phyloP scores from a whole-genome alignment of 2,329 filamentous ascomycete genomes.

The Fusarium nygamai region DNA sequence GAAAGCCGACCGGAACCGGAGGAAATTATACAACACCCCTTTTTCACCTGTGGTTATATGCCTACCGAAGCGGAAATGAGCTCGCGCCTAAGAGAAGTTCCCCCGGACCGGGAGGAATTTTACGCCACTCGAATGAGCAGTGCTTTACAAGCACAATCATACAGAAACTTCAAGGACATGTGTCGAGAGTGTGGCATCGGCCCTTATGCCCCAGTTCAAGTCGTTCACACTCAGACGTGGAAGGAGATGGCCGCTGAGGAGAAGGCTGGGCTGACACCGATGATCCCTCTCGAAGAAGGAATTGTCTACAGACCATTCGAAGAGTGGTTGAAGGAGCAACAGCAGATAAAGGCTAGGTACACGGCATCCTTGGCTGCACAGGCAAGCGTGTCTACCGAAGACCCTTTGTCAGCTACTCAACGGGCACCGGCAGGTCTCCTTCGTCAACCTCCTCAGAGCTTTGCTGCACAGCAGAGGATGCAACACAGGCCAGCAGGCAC shows the following conservation, averaged over 20 bases:
- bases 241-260: slow-evolving; percentile 75
- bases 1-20: slow-evolving; percentile 80
- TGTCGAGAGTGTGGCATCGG: slow-evolving; percentile 69
- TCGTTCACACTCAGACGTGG: slow-evolving; percentile 67
- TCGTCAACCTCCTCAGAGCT: slow-evolving; percentile 69
- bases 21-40: slow-evolving; percentile 79
- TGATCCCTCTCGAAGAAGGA: slow-evolving; percentile 69
- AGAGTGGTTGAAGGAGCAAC: slow-evolving; percentile 66
- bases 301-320: slow-evolving; percentile 73
- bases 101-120: slow-evolving; percentile 68
- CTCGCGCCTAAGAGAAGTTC: slow-evolving; percentile 63
- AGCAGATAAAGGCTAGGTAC: slow-evolving; percentile 49
- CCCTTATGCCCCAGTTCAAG: slow-evolving; percentile 59
- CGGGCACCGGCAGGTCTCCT: slow-evolving; percentile 56
- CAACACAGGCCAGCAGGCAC: slow-evolving; percentile 58
- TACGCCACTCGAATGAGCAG: slow-evolving; percentile 60
- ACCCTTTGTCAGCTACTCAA: slow-evolving; percentile 48
- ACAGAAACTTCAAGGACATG: slow-evolving; percentile 64
- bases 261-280: slow-evolving; percentile 70
- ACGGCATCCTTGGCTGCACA: slow-evolving; percentile 45
- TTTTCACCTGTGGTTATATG: slow-evolving; percentile 81
- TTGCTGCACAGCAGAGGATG: slow-evolving; percentile 72
- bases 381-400: slow-evolving; percentile 45
- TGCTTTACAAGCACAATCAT: slow-evolving; percentile 57
- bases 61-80: slow-evolving; percentile 70